Percentiles rank a stretch among this genome's conserved stretches.
phyloP scores from a whole-genome alignment of 148 eudicot genomes.

The Spergularia bocconei region DNA sequence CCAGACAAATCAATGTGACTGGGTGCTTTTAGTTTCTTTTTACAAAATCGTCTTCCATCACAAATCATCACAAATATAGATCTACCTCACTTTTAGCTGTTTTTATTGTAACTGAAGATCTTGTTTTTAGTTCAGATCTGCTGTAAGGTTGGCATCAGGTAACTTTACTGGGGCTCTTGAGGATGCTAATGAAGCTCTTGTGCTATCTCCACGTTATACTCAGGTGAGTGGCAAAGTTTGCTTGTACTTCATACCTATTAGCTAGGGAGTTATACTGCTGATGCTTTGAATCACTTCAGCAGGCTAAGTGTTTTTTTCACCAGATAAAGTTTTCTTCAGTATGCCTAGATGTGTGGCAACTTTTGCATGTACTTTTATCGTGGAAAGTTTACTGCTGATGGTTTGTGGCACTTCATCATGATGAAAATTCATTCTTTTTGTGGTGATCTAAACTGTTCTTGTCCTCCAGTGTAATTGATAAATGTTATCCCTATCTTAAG shows the following conservation, averaged over 20 bases:
- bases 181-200: conserved; percentile 65
- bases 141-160: conserved; percentile 54
- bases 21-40: neutral
- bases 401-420: too few relatives aligned
- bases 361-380: too few relatives aligned
- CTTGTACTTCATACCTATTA: neutral
- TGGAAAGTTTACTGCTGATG: too few relatives aligned
- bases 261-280: neutral
- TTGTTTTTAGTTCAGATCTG: conserved; percentile 45
- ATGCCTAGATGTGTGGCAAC: neutral
- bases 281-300: neutral
- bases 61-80: neutral
- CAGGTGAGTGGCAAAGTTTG: conserved; percentile 45
- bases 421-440: too few relatives aligned
- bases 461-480: too few relatives aligned
- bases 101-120: conserved; percentile 11
- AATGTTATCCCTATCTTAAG: too few relatives aligned
- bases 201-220: conserved; percentile 50
- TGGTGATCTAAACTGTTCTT: too few relatives aligned
- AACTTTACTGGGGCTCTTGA: conserved; percentile 64
- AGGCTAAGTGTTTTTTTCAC: neutral
- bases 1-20: neutral
- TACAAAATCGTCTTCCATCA: neutral
- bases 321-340: neutral
- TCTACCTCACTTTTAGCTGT: neutral